phyloP scores from a whole-genome alignment of 176 grass and related monocot genomes.

The Stipa capillata region DNA sequence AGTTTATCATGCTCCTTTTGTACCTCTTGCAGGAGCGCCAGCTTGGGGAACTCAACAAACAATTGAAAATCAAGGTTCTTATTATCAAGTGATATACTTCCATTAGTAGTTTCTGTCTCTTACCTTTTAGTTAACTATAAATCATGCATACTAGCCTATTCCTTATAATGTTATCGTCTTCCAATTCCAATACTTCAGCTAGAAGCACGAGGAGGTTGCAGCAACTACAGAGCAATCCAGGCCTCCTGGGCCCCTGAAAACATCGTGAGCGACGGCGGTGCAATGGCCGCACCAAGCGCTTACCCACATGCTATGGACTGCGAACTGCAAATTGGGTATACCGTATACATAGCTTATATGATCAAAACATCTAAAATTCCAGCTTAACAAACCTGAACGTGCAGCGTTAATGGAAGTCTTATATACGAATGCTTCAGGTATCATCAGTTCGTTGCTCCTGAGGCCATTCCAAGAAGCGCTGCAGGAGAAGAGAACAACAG shows the following conservation, averaged over 20 bases:
- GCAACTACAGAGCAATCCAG: conserved; percentile 32
- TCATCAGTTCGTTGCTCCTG: conserved; percentile 42
- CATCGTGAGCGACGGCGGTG: neutral
- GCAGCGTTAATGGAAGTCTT: neutral
- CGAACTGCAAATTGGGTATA: too few relatives aligned
- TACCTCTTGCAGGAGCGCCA: conserved; percentile 48
- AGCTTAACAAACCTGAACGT: neutral
- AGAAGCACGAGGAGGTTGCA: conserved; percentile 42
- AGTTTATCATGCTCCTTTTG: neutral
- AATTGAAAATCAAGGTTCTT: conserved; percentile 52
- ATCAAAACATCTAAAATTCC: too few relatives aligned
- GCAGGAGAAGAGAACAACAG: conserved; percentile 35
- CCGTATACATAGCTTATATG: too few relatives aligned
- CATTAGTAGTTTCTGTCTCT: too few relatives aligned
- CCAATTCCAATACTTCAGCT: conserved; percentile 26
- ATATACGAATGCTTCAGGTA: conserved; percentile 26
- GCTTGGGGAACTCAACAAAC: conserved; percentile 64
- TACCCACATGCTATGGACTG: too few relatives aligned
- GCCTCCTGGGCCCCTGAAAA: conserved; percentile 27
- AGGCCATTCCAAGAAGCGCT: conserved; percentile 32
- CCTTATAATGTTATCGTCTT: neutral
- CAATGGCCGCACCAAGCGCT: neutral
- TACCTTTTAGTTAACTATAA: too few relatives aligned
- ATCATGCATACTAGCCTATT: too few relatives aligned
- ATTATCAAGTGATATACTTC: too few relatives aligned